Base-by-base conservation (phyloP, 352 stramenopile genomes). In the Phytophthora hybrid region DNA sequence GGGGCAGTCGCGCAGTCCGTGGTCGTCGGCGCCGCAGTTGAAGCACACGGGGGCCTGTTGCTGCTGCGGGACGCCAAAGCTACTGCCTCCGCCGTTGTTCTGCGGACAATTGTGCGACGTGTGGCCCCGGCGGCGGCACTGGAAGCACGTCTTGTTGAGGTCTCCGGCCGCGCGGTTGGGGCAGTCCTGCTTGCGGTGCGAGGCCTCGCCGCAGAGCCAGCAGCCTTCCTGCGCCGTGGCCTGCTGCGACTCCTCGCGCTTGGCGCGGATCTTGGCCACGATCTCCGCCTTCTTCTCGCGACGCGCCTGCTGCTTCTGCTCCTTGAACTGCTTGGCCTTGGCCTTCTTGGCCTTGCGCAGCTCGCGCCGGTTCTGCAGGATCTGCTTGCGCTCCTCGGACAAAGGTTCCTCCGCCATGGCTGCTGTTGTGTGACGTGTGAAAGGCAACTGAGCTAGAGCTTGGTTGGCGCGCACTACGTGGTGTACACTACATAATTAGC, bases 121-220 rank as follows among this genome's bases (percentile, higher is more conserved):
- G 79, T 94, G 89, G 16, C 90, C 89, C 34, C 87, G 87, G 16
- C 84, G 87, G 16, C 87, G 87, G 66, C 91, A 97, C 79, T 94
- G 88, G 75, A 94, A 94, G 72, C 88, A 94, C 21, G 81, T 94
- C 78, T 93, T 93, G 67, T 80, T 89, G 19, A 95, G 52, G 55
- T 94, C 81, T 59, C 84, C 81, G n/a, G 79, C 83, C 63, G 76
- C 79, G 41, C 77, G 73, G 60, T 93, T 95, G 19, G 87, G 82
- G 34, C 89, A 95, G 73, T 93, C 82, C 66, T 93, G 85, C 76
- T 95, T 95, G 57, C 84, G 87, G 68, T 95, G 89, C 65, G 89
- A 77, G 4, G 59, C 73, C 59, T 87, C 81, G 9, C 89, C 89
- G 39, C 89, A 95, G 23, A 95, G 66, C 89, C 89, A 95, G 69